These are phyloP conservation scores for Cudoniella acicularis DNA, from an alignment of 495 filamentous ascomycete genomes.

Conservation along the genomic window DNA sequence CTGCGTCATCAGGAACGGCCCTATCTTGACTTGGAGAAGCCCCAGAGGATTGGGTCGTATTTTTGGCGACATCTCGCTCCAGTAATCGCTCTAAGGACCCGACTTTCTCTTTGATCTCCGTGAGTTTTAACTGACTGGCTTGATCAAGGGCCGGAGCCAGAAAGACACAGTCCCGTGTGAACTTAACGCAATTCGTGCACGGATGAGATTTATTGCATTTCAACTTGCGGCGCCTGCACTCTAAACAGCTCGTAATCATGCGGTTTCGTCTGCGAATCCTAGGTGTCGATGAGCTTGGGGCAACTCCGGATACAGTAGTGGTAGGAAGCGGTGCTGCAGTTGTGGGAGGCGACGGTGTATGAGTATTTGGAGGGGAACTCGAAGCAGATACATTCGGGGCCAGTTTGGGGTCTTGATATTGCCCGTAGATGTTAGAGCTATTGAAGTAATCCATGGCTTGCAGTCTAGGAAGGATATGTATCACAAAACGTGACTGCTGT, in stretches of 20 bases:
- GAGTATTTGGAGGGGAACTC: background rate
- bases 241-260: constrained; percentile 64
- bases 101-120: constrained; percentile 68
- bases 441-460: constrained; percentile 18
- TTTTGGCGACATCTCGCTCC: constrained; percentile 47
- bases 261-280: constrained; percentile 61
- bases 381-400: background rate
- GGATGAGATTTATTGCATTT: constrained; percentile 74
- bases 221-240: constrained; percentile 74
- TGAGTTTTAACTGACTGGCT: constrained; percentile 54
- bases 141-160: constrained; percentile 58
- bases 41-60: constrained; percentile 12
- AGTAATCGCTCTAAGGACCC: constrained; percentile 59
- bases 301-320: background rate
- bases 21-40: constrained; percentile 23
- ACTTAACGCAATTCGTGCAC: constrained; percentile 66
- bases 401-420: background rate
- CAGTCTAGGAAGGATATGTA: too few relatives aligned
- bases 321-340: background rate
- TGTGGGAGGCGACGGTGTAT: background rate
- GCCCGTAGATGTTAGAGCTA: background rate
- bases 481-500: too few relatives aligned
- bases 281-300: constrained; percentile 12
- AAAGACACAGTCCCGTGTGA: constrained; percentile 61
- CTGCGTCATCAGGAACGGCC: constrained; percentile 43